Percentiles rank a stretch among this genome's conserved stretches.
phyloP scores from a whole-genome alignment of 257 asterid genomes.

The Cruciata laevipes region DNA sequence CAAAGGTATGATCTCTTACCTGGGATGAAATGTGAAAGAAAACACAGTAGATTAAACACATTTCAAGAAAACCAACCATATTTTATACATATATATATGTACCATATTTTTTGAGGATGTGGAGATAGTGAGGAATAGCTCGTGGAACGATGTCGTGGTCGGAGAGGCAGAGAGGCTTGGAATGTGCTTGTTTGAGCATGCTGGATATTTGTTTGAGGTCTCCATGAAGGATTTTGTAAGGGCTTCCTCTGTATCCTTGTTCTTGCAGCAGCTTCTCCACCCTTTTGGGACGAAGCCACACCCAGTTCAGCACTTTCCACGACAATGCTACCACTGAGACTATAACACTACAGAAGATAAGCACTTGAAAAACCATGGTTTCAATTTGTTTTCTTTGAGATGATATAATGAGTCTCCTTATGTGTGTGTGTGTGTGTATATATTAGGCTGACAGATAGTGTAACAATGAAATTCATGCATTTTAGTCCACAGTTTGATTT shows the following conservation, averaged over 20 bases:
- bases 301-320: background rate
- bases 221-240: slow-evolving; percentile 31
- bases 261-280: slow-evolving; percentile 30
- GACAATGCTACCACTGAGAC: background rate
- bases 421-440: too few relatives aligned
- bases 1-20: slow-evolving; percentile 12
- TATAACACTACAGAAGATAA: background rate
- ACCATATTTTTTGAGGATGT: slow-evolving; percentile 20
- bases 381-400: too few relatives aligned
- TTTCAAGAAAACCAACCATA: too few relatives aligned
- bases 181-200: slow-evolving; percentile 17
- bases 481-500: too few relatives aligned
- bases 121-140: slow-evolving; percentile 29
- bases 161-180: slow-evolving; percentile 23
- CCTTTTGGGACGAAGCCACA: slow-evolving; percentile 32
- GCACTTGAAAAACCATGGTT: background rate
- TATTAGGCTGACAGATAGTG: too few relatives aligned
- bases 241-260: slow-evolving; percentile 37
- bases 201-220: slow-evolving; percentile 28
- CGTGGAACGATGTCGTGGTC: slow-evolving; percentile 30
- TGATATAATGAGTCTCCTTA: too few relatives aligned
- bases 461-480: too few relatives aligned
- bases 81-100: background rate
- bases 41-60: too few relatives aligned
- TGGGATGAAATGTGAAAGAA: background rate